Evolutionary conservation across 202 grass and related monocot genomes (phyloP), one percentile per base, ranked within the genome.

Genomic region (Bolboschoenoplectus hybrid): DNA sequence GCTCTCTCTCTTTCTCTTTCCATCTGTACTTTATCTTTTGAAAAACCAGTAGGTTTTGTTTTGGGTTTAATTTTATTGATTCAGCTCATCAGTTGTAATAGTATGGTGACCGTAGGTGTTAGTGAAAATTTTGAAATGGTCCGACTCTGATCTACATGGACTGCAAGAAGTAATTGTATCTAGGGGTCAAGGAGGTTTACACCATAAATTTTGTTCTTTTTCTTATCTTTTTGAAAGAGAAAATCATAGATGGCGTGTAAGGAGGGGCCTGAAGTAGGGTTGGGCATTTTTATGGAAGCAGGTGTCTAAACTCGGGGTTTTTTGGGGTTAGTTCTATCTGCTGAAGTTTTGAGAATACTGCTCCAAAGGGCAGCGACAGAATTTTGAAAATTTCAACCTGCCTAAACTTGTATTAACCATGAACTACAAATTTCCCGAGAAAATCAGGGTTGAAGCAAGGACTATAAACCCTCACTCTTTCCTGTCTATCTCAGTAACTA

Each of bases 391-490:
- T 60, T 7, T 80, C 35, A 43, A n/a, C 2, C 3, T 79, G 75
- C 75, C 52, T 0, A 32, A 79, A 60, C 14, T 36, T 60, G 53
- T 36, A 19, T 88, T 90, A 14, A 91, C 89, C 17, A 90, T 94
- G 5, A 98, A 92, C 80, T 96, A 91, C 73, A 93, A 93, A 67
- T 89, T 92, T 88, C 90, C 91, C 14, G 93, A 95, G 93, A 75
- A 84, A 60, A 91, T 98, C 86, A 89, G 90, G 91, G 93, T 87
- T 82, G 91, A 90, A 94, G 44, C 89, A 96, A 82, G 90, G 91
- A 64, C 91, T 43, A 60, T 1, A 60, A 61, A 80, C 14, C 36
- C 7, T 43, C 2, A 5, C 35, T 19, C 3, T 58, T 80, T 80
- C n/a, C 36, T 39, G 45, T 74, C 45, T 3, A 50, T 76, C 45